These are phyloP conservation scores for Chalciporus pseudorubinellus DNA, from an alignment of 768 basidiomycete genomes.

Conservation along the genomic window DNA sequence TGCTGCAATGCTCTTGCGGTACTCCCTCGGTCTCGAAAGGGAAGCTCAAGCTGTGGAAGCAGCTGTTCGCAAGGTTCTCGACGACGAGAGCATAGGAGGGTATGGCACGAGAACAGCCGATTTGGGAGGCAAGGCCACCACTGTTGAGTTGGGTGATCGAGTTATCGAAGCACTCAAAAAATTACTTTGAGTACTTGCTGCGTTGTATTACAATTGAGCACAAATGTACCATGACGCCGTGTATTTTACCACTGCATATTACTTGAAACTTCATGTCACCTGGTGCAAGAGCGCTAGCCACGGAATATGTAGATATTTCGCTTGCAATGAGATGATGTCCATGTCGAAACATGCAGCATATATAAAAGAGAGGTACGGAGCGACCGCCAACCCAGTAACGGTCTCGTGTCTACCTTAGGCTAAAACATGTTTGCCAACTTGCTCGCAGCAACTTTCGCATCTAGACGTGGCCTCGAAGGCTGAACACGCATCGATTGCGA, in stretches of 20 bases:
- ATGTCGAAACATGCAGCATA: slow-evolving; percentile 21
- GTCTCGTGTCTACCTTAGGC: slow-evolving; percentile 3
- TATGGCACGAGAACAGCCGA: slow-evolving; percentile 81
- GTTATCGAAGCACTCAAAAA: slow-evolving; percentile 70
- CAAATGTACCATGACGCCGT: slow-evolving; percentile 1
- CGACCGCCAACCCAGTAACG: not conserved
- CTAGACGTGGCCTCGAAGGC: slow-evolving; percentile 70
- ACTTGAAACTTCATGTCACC: not conserved
- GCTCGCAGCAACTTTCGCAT: slow-evolving; percentile 83
- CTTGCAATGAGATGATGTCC: slow-evolving; percentile 6
- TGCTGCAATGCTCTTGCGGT: slow-evolving; percentile 88
- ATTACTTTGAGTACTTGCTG: slow-evolving; percentile 40
- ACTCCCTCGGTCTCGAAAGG: slow-evolving; percentile 86
- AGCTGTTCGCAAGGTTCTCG: slow-evolving; percentile 89
- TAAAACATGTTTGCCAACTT: slow-evolving; percentile 90
- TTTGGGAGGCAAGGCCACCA: slow-evolving; percentile 74
- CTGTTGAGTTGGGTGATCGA: slow-evolving; percentile 79
- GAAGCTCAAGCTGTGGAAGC: slow-evolving; percentile 84
- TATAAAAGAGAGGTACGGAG: slow-evolving; percentile 5
- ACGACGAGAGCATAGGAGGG: slow-evolving; percentile 66
- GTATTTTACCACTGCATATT: not conserved
- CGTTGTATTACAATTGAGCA: not conserved
- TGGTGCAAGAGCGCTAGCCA: not conserved
- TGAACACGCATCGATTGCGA: slow-evolving; percentile 70
- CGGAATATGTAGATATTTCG: no score